Conservation (phyloP, 345 rosid species). For the Arabidopsis arenosa region DNA sequence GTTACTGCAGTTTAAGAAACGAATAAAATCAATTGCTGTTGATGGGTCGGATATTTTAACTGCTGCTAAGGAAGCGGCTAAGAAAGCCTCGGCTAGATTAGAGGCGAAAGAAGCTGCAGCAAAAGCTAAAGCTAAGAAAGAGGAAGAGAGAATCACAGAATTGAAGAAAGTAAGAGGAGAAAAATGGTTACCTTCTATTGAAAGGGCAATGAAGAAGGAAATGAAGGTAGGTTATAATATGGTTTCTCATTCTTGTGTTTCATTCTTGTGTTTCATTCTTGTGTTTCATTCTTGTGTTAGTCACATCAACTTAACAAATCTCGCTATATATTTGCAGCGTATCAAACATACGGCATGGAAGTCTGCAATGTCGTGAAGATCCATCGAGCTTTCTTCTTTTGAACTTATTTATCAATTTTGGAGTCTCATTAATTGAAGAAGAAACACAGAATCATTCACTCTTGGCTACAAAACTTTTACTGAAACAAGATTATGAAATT, state of each 20-base stretch:
- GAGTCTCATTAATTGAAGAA: constrained; percentile 17
- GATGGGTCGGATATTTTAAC: constrained; percentile 70
- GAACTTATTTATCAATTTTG: constrained; percentile 1
- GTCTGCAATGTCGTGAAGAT: constrained; percentile 28
- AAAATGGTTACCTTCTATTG: constrained; percentile 88
- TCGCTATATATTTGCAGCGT: constrained; percentile 32
- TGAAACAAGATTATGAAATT: not conserved
- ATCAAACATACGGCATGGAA: constrained; percentile 17
- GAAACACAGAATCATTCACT: constrained; percentile 3
- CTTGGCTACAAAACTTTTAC: constrained; percentile 26
- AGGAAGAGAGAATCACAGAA: constrained; percentile 78
- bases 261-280: constrained; percentile 2
- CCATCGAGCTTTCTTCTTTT: constrained; percentile 6
- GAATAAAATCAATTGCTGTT: constrained; percentile 59
- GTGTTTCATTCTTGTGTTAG: constrained; percentile 9
- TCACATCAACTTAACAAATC: constrained; percentile 13
- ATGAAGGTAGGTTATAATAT: constrained; percentile 49
- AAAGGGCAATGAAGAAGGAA: constrained; percentile 54
- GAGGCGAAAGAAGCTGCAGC: constrained; percentile 67
- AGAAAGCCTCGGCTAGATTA: constrained; percentile 61
- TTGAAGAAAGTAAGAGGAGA: constrained; percentile 77
- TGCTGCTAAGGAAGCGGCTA: constrained; percentile 58
- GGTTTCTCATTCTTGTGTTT: constrained; percentile 2
- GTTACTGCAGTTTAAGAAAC: constrained; percentile 61
- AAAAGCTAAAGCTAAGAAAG: constrained; percentile 78